Evolutionary conservation across 116 monocot genomes (phyloP).

Genomic region (Posidonia oceanica): DNA sequence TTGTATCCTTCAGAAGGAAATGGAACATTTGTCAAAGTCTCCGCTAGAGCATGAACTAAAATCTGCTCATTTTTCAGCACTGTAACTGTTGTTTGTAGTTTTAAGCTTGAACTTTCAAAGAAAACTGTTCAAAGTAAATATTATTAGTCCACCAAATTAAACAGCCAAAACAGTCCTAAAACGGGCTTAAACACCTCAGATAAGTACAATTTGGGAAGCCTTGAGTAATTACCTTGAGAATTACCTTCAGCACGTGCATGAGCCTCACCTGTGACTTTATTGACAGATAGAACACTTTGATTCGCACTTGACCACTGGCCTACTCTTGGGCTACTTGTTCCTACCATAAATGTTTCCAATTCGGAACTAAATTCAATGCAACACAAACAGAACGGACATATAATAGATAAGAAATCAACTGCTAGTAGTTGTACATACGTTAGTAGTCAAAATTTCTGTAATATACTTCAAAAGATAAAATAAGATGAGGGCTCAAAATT

Average conservation of each 20-base stretch:
- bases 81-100: constrained; percentile 16
- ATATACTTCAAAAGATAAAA: no score
- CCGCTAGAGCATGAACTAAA: constrained; percentile 31
- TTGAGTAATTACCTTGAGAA: constrained; percentile 12
- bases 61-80: constrained; percentile 11
- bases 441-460: no score
- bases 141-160: background rate
- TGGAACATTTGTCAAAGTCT: constrained; percentile 67
- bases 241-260: constrained; percentile 14
- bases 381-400: background rate
- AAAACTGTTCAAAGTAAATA: constrained; percentile 2
- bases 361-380: background rate
- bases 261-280: constrained; percentile 16
- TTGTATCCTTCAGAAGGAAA: constrained; percentile 67
- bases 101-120: constrained; percentile 12
- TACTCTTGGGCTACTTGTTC: background rate
- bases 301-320: constrained; percentile 19
- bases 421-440: no score
- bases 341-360: background rate
- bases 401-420: no score
- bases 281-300: constrained; percentile 13
- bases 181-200: background rate
- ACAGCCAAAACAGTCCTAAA: background rate
- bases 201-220: no score
- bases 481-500: no score